These are phyloP conservation scores for Fusarium lyarnte DNA, from an alignment of 2,329 filamentous ascomycete genomes.

Conservation along the genomic window DNA sequence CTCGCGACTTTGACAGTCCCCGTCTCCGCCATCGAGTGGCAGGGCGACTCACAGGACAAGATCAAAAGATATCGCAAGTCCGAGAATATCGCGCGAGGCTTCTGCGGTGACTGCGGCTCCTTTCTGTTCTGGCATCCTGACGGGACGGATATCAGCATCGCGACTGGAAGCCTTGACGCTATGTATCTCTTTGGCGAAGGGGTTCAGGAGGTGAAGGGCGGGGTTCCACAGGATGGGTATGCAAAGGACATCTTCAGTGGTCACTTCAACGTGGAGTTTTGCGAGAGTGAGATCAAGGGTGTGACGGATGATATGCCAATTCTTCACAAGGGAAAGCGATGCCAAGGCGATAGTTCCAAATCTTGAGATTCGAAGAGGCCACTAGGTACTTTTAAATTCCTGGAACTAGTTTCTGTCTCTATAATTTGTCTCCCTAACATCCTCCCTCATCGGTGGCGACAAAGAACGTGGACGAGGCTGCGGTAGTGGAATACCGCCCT, in stretches of 20 bases:
- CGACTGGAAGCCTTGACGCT: slow-evolving; percentile 9
- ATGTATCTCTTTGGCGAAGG: not conserved
- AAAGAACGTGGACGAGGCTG: not conserved
- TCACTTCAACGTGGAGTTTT: not conserved
- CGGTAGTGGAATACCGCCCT: not conserved
- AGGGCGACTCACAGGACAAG: not conserved
- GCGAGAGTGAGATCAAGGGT: slow-evolving; percentile 12
- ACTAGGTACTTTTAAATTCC: not conserved
- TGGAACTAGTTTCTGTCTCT: not conserved
- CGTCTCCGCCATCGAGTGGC: not conserved
- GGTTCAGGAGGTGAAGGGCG: not conserved
- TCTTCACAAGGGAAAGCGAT: not conserved
- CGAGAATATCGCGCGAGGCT: not conserved
- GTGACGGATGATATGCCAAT: slow-evolving; percentile 14
- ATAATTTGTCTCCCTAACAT: not conserved
- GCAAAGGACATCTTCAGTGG: not conserved
- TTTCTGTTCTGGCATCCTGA: slow-evolving; percentile 16
- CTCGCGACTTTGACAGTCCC: not conserved
- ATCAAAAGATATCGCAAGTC: slow-evolving; percentile 4
- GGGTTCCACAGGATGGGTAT: not conserved
- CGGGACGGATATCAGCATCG: not conserved
- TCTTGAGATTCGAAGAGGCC: not conserved
- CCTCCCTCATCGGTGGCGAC: not conserved
- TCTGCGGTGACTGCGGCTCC: slow-evolving; percentile 1
- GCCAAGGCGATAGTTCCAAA: not conserved